A percentile compares a stretch with the other conserved stretches of the same genome.
Conservation (phyloP, 768 basidiomycete genomes). For the Lepiota venenata region DNA sequence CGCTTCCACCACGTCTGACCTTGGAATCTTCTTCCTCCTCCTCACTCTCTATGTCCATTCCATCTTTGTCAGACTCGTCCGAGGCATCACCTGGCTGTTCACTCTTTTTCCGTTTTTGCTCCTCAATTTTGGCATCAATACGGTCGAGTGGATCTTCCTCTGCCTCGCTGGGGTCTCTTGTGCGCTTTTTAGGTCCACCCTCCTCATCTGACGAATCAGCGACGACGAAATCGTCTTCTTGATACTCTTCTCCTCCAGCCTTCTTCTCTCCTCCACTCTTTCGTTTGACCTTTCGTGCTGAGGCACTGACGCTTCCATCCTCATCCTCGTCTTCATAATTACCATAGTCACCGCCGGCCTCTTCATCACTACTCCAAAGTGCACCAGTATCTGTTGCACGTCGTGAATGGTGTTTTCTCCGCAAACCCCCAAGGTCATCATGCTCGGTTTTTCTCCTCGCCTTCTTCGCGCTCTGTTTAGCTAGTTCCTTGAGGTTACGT, state of each 20-base stretch:
- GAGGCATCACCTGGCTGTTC: slow-evolving; percentile 22
- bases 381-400: slow-evolving; percentile 38
- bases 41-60: slow-evolving; percentile 76
- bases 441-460: slow-evolving; percentile 54
- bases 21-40: slow-evolving; percentile 69
- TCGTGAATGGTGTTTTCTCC: slow-evolving; percentile 44
- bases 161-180: slow-evolving; percentile 31
- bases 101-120: slow-evolving; percentile 36
- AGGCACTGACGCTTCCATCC: slow-evolving; percentile 26
- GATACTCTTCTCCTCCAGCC: slow-evolving; percentile 66
- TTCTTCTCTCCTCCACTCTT: slow-evolving; percentile 47
- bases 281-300: slow-evolving; percentile 42
- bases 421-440: slow-evolving; percentile 44
- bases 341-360: slow-evolving; percentile 42
- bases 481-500: slow-evolving; percentile 64
- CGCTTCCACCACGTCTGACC: slow-evolving; percentile 52
- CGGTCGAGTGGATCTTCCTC: slow-evolving; percentile 67
- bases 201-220: slow-evolving; percentile 74
- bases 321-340: slow-evolving; percentile 64
- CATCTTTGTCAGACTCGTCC: slow-evolving; percentile 28
- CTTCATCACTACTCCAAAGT: slow-evolving; percentile 66
- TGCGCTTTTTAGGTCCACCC: slow-evolving; percentile 36
- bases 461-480: slow-evolving; percentile 62
- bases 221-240: slow-evolving; percentile 84
- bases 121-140: slow-evolving; percentile 66